Evolutionary conservation across 805 yeast genomes (phyloP).

Genomic region (Barnettozyma siamensis): DNA sequence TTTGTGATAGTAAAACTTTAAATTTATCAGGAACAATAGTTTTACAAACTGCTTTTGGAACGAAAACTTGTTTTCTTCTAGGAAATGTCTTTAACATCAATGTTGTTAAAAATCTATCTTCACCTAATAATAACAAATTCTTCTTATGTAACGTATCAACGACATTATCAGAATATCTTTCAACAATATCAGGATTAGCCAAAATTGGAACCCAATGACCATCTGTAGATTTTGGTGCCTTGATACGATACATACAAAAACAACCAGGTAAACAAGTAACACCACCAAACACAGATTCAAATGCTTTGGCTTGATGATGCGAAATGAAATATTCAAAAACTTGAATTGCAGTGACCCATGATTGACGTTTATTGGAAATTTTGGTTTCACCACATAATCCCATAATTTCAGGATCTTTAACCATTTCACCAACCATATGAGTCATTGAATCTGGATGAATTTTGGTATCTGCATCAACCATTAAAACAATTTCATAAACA

Average conservation of each 20-base stretch:
- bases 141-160: slow-evolving; percentile 80
- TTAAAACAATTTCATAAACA: slow-evolving; percentile 71
- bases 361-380: slow-evolving; percentile 71
- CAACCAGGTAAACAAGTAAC: slow-evolving; percentile 96
- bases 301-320: slow-evolving; percentile 91
- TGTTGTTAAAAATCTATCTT: slow-evolving; percentile 80
- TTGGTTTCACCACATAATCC: slow-evolving; percentile 95
- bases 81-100: slow-evolving; percentile 88
- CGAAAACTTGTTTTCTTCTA: slow-evolving; percentile 77
- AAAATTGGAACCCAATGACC: slow-evolving; percentile 91
- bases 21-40: slow-evolving; percentile 85
- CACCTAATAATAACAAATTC: slow-evolving; percentile 81
- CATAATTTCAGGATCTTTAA: slow-evolving; percentile 79
- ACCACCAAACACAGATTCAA: slow-evolving; percentile 91
- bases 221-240: slow-evolving; percentile 74
- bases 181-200: slow-evolving; percentile 91
- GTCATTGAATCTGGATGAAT: slow-evolving; percentile 83
- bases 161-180: slow-evolving; percentile 82
- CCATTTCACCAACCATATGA: slow-evolving; percentile 88
- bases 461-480: slow-evolving; percentile 95
- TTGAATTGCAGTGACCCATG: slow-evolving; percentile 92
- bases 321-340: slow-evolving; percentile 91
- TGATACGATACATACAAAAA: slow-evolving; percentile 86
- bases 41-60: slow-evolving; percentile 88
- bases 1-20: slow-evolving; percentile 75